Base-by-base conservation (phyloP, 225 moss, liverwort and hornwort species). In the Physcomitrellopsis africana region DNA sequence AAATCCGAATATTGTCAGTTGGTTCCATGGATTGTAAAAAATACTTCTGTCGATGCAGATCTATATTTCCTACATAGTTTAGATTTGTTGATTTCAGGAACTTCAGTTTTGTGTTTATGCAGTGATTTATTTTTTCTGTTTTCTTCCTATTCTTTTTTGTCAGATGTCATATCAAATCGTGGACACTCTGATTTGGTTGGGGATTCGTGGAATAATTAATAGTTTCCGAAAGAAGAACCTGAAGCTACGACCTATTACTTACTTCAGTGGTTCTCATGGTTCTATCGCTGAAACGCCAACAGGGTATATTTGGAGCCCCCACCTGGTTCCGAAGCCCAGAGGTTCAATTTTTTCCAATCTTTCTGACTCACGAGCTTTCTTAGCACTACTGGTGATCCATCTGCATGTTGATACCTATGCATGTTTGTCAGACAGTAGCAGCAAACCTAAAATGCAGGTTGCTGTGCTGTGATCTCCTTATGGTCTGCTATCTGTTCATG, bases 261-360 rank as follows among this genome's bases (percentile, higher is more conserved):
- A 87, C 67, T 64, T 90, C 74, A 90, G 90, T 76, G 90, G 87
- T 54, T 88, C 87, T 68, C 90, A 90, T 85, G 90, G 87, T 55
- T 90, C 90, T 42, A 90, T 90, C 7, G 51, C 57, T 81, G 85
- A 88, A 65, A 23, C 67, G 69, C 87, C 90, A 77, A 90, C 87
- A 71, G 90, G 90, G 60, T 90, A 90, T 67, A 85, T 90, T 52
- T 90, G 90, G 90, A 90, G 90, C 75, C 90, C 90, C 22, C 90
- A 90, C 79, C 83, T 90, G 27, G 90, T 90, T 69, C 87, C 90
- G 41, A 90, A 90, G 69, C 87, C 90, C 24, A 87, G 42, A 73
- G 87, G 90, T 90, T 74, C 20, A 20, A 32, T 69, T 60, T 49
- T 64, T 79, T 59, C 27, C 51, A 51, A 11, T 1, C 13, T 24